Evolutionary conservation across 495 filamentous ascomycete genomes (phyloP).

Genomic region (Xylaria cubensis): DNA sequence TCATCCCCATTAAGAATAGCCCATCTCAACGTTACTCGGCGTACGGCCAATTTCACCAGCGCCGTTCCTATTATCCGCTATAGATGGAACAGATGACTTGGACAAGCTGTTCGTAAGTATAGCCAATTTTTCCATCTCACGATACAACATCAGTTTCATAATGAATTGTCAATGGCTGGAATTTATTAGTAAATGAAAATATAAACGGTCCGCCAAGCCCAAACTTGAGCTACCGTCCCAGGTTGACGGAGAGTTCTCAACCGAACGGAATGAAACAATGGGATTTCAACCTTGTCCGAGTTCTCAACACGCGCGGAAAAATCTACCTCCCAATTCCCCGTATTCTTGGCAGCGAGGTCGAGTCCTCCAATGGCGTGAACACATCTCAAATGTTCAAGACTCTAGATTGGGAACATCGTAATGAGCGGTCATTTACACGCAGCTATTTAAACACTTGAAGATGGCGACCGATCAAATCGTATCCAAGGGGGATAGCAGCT

Average conservation of each 20-base stretch:
- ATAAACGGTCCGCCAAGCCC: neutral
- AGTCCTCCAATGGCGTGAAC: slow-evolving; percentile 18
- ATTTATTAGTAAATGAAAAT: neutral
- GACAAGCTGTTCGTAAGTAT: neutral
- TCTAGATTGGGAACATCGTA: neutral
- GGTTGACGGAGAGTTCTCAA: neutral
- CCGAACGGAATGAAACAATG: neutral
- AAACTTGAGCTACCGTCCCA: neutral
- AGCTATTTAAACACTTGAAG: neutral
- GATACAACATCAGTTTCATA: neutral
- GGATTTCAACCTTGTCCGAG: neutral
- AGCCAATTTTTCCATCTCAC: neutral
- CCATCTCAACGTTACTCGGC: neutral
- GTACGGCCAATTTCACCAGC: neutral
- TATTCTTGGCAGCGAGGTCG: slow-evolving; percentile 1
- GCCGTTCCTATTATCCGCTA: neutral
- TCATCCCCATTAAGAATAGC: neutral
- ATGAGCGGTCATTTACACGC: neutral
- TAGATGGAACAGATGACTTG: neutral
- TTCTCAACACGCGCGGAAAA: slow-evolving; percentile 11
- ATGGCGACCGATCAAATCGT: neutral
- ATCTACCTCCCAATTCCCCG: neutral
- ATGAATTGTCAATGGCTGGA: neutral
- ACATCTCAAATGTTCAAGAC: neutral
- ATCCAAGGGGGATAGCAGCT: neutral